Conservation (phyloP, 495 filamentous ascomycete genomes). For the Tuber magnatum region DNA sequence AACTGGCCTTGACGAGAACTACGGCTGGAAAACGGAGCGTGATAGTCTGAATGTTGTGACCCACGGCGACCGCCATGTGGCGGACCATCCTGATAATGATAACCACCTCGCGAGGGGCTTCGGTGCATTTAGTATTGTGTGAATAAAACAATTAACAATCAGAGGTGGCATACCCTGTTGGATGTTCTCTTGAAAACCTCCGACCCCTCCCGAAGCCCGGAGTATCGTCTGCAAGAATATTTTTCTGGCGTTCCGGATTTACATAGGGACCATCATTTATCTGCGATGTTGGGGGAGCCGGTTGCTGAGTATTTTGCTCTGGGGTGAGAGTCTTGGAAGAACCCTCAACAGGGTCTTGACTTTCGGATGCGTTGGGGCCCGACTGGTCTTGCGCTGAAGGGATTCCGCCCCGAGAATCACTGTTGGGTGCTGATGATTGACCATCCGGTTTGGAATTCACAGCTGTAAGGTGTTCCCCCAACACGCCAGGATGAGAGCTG, state of each 20-base stretch:
- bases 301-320: not conserved
- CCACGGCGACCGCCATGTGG: not conserved
- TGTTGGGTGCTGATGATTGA: constrained; percentile 20
- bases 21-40: not conserved
- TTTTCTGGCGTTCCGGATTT: constrained; percentile 36
- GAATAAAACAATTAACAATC: not conserved
- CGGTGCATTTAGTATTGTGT: not conserved
- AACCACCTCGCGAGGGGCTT: constrained; percentile 1
- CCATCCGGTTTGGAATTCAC: constrained; percentile 20
- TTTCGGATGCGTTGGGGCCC: constrained; percentile 3
- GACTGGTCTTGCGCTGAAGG: constrained; percentile 6
- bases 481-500: constrained; percentile 8
- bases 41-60: not conserved
- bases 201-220: constrained; percentile 24
- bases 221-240: constrained; percentile 22
- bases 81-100: constrained; percentile 2
- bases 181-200: constrained; percentile 15
- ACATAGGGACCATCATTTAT: constrained; percentile 32
- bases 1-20: not conserved
- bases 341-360: constrained; percentile 20
- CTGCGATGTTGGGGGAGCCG: constrained; percentile 17
- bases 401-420: constrained; percentile 16
- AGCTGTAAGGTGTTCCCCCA: constrained; percentile 17
- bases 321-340: constrained; percentile 19
- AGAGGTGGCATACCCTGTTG: constrained; percentile 13